phyloP scores from a whole-genome alignment of 129 eudicot genomes.

The Saposhnikovia divaricata region DNA sequence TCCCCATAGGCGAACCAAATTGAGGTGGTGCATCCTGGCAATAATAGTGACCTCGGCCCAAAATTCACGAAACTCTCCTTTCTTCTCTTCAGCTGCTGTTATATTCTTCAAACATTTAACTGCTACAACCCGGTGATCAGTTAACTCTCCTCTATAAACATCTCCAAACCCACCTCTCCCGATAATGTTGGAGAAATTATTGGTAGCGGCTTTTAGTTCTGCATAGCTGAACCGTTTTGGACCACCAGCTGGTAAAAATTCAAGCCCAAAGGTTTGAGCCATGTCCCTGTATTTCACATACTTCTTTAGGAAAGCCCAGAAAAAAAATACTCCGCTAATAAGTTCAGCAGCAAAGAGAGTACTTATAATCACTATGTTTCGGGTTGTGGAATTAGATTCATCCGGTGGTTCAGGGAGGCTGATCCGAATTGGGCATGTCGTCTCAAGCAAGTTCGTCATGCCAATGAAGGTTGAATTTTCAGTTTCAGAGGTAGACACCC shows the following conservation, averaged over 20 bases:
- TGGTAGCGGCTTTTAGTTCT: conserved; percentile 65
- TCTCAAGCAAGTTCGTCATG: conserved; percentile 50
- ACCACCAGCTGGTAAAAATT: conserved; percentile 70
- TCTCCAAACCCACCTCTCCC: conserved; percentile 87
- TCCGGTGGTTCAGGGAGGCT: conserved; percentile 66
- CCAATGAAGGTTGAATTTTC: conserved; percentile 49
- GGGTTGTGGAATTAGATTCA: conserved; percentile 52
- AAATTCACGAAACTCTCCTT: conserved; percentile 39
- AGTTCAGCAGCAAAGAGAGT: conserved; percentile 73
- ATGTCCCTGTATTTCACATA: conserved; percentile 87
- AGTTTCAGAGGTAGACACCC: conserved; percentile 45
- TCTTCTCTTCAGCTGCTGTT: conserved; percentile 48
- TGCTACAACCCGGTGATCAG: conserved; percentile 72
- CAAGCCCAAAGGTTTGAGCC: conserved; percentile 87
- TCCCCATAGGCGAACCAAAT: conserved; percentile 84
- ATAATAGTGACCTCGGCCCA: conserved; percentile 97
- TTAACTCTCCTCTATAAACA: conserved; percentile 72
- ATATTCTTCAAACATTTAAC: conserved; percentile 68
- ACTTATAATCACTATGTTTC: conserved; percentile 61
- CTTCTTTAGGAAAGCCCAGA: conserved; percentile 77
- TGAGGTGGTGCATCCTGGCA: conserved; percentile 92
- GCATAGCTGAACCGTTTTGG: conserved; percentile 73
- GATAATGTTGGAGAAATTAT: conserved; percentile 54
- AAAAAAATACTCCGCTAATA: conserved; percentile 68
- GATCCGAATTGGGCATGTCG: conserved; percentile 57